Evolutionary conservation across 192 early-diverging fungal species (phyloP), one percentile per base, ranked within the genome.

Genomic region (Entomortierella chlamydospora): DNA sequence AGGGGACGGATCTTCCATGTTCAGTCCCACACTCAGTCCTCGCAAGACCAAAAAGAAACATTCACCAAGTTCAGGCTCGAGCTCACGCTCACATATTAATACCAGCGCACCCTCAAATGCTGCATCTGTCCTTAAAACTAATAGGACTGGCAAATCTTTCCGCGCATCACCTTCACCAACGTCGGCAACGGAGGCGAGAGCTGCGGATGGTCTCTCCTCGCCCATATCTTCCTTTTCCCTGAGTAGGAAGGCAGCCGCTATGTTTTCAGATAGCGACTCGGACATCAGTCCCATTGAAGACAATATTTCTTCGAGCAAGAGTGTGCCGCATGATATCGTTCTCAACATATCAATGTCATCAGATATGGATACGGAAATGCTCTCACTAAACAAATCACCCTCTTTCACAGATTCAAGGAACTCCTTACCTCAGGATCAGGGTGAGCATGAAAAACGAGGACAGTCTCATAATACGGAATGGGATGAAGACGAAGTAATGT

Each of bases 11-110:
- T 61, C 41, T n/a, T 64, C 45, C 29, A 41, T 79, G 50, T 79
- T 79, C 43, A 79, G 76, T 47, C 76, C 76, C 13, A 70, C 68
- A 11, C 76, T 79, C 55, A 70, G 76, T 34, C 76, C 76, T 13
- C 68, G 68, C 37, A 79, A 79, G 31, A 54, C 30, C 12, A 70
- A 61, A 37, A 64, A 43, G 28, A 23, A 55, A 9, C 7, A 29
- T 8, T 43, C 42, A 5, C 49, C 56, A 23, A 12, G 3, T 2
- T 47, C 63, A 23, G 13, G 28, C 30, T 51, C 57, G 4, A 51
- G 34, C n/a, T 39, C 66, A 2, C 17, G 51, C 23, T 25, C 50
- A 34, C 8, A 10, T 5, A 50, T 23, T 50, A 50, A 23, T 17
- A 50, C 22, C 15, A 4, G 4, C 13, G 17, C 61, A 28, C 47